These are phyloP conservation scores for Sordariomycetes sp. DNA, from an alignment of 2,329 filamentous ascomycete species.

Conservation along the genomic window DNA sequence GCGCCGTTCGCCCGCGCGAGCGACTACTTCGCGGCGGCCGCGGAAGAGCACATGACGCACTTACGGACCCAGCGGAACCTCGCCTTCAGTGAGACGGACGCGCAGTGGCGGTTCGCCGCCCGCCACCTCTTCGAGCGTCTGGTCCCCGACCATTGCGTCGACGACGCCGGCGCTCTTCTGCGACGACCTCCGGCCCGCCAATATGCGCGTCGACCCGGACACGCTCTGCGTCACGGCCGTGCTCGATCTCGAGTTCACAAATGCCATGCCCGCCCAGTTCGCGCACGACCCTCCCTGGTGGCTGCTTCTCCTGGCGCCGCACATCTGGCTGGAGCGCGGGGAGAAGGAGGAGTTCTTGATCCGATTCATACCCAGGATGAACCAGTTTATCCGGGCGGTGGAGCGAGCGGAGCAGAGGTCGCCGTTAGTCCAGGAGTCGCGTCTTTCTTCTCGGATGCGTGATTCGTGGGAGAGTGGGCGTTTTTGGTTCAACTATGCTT, in stretches of 20 bases:
- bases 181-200: slow-evolving; percentile 25
- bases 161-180: slow-evolving; percentile 21
- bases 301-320: slow-evolving; percentile 18
- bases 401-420: slow-evolving; percentile 12
- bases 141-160: slow-evolving; percentile 15
- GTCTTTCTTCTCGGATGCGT: slow-evolving; percentile 17
- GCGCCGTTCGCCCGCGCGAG: slow-evolving; percentile 17
- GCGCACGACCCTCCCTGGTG: slow-evolving; percentile 26
- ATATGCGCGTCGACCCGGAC: slow-evolving; percentile 25
- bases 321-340: slow-evolving; percentile 13
- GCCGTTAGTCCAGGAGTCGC: not conserved
- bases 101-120: slow-evolving; percentile 18
- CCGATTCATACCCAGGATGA: slow-evolving; percentile 19
- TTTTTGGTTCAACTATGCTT: slow-evolving; percentile 26
- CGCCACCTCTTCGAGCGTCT: slow-evolving; percentile 20
- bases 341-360: slow-evolving; percentile 12
- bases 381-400: slow-evolving; percentile 23
- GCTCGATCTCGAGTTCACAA: slow-evolving; percentile 28
- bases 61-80: slow-evolving; percentile 20
- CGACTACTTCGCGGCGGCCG: slow-evolving; percentile 18
- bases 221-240: slow-evolving; percentile 23
- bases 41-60: slow-evolving; percentile 15
- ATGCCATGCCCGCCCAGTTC: slow-evolving; percentile 26
- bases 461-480: slow-evolving; percentile 20
- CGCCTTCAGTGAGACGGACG: slow-evolving; percentile 14